These are phyloP conservation scores for Roridomyces roridus DNA, from an alignment of 768 basidiomycete genomes.

Conservation along the genomic window DNA sequence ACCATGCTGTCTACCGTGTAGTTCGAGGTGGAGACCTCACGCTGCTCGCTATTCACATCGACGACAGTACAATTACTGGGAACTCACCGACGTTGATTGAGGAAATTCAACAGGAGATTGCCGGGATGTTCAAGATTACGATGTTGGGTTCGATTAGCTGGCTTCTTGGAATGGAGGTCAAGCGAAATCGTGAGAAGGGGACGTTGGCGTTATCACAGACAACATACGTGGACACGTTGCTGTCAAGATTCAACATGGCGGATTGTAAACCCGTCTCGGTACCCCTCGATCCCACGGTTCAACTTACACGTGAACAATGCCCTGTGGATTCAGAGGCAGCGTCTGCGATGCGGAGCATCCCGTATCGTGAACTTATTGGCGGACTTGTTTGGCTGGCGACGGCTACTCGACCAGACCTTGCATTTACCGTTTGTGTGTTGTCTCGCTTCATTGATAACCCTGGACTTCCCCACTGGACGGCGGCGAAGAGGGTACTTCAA, in stretches of 20 bases:
- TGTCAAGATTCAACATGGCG: constrained; percentile 25
- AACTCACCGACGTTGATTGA: constrained; percentile 16
- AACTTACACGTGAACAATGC: background rate
- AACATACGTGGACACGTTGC: constrained; percentile 32
- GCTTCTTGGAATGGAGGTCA: no score
- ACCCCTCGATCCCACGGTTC: constrained; percentile 1
- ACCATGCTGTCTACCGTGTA: background rate
- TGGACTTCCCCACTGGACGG: background rate
- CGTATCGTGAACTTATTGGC: no score
- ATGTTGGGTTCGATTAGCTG: no score
- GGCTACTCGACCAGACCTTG: constrained; percentile 1
- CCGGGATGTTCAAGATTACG: no score
- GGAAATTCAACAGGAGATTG: no score
- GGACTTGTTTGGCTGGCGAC: background rate
- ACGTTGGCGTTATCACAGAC: constrained; percentile 35
- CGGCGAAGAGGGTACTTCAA: constrained; percentile 8
- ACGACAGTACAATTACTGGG: constrained; percentile 38
- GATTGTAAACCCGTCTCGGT: constrained; percentile 7
- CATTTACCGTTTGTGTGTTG: background rate
- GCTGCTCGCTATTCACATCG: constrained; percentile 22
- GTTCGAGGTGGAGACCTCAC: background rate
- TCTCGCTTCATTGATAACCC: constrained; percentile 9
- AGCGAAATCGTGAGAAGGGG: no score
- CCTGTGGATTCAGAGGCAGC: background rate
- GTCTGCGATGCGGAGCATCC: no score